Evolutionary conservation across 2,329 filamentous ascomycete genomes (phyloP), one percentile per base, ranked within the genome.

Genomic region (Phaeoacremonium minimum): DNA sequence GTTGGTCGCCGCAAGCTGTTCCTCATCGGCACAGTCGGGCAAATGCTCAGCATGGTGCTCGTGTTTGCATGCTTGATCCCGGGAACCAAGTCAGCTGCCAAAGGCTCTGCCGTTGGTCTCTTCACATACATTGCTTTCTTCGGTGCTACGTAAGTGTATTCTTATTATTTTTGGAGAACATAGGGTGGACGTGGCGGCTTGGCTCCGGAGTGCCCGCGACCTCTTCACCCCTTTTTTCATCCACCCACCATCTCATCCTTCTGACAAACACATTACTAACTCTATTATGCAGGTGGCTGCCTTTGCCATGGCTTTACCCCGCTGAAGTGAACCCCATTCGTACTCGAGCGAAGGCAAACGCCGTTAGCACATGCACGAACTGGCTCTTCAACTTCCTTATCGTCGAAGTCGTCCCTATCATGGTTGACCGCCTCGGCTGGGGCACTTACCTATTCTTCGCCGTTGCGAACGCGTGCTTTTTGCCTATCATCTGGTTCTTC

Each of bases 331-430:
- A 74, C 44, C 73, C 77, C 18, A 56, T 82, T 41, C 66, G 70
- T 41, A 80, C 77, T 33, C 71, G 77, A 42, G 77, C 73, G 12
- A 76, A 77, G 12, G 76, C 77, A 33, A 83, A 83, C 49, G 80
- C 80, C 2, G 58, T 83, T 26, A 74, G 75, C 3, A 84, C 79
- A 0, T 73, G 71, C 32, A 71, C 69, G 26, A 80, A 79, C 56
- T 79, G 75, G 75, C 60, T 73, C 13, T 73, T 71, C 57, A 78
- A 80, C 56, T 83, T 83, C 56, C 63, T 82, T 51, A 75, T 84
- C 16, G 80, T 84, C 33, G 80, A 82, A 71, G 75, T 83, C 34
- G 80, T 77, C 0, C 79, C 78, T 0, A 68, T 76, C 6, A 74
- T 77, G 5, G 77, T 83, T 38, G 49, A 60, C 33, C 71, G 66